Percentiles rank a stretch among this genome's conserved stretches.
Evolutionary conservation across 495 filamentous ascomycete species (phyloP).

Genomic region (Hypoxylon cercidicola): DNA sequence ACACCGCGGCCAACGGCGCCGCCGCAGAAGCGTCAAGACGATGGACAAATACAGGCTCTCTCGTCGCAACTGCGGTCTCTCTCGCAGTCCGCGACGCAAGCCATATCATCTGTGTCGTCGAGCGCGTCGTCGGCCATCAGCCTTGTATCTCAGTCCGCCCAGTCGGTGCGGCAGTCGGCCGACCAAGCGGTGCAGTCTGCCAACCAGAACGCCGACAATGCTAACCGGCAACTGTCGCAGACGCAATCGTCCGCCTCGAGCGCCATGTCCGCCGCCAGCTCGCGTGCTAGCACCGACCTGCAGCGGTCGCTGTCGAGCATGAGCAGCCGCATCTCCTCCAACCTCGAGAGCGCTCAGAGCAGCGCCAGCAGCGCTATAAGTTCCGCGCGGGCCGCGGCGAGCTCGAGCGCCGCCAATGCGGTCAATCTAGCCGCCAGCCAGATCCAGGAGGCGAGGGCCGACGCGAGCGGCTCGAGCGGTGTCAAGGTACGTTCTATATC

Average conservation of each 20-base stretch:
- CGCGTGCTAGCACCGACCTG: constrained; percentile 40
- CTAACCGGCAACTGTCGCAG: constrained; percentile 50
- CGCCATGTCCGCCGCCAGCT: constrained; percentile 42
- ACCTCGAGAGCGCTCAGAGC: constrained; percentile 37
- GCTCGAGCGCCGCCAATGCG: constrained; percentile 42
- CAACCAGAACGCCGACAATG: constrained; percentile 51
- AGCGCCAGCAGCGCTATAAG: constrained; percentile 40
- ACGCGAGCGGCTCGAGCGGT: constrained; percentile 47
- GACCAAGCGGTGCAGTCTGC: constrained; percentile 42
- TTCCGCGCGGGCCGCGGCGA: constrained; percentile 38
- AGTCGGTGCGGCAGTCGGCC: constrained; percentile 43
- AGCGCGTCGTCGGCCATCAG: constrained; percentile 46
- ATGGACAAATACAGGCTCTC: constrained; percentile 54
- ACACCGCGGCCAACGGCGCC: constrained; percentile 37
- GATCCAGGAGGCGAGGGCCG: constrained; percentile 48
- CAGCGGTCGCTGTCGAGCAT: constrained; percentile 38
- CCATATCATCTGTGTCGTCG: constrained; percentile 47
- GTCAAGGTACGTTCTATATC: constrained; percentile 44
- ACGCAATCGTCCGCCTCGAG: constrained; percentile 47
- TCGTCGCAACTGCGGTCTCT: constrained; percentile 49
- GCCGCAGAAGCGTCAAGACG: constrained; percentile 49
- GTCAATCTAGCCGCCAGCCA: constrained; percentile 48
- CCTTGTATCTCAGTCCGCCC: constrained; percentile 42
- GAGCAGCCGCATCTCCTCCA: constrained; percentile 38
- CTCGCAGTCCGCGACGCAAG: constrained; percentile 50